These are phyloP conservation scores for Colletotrichum tamarilloi DNA, from an alignment of 2,329 filamentous ascomycete species.

Conservation along the genomic window DNA sequence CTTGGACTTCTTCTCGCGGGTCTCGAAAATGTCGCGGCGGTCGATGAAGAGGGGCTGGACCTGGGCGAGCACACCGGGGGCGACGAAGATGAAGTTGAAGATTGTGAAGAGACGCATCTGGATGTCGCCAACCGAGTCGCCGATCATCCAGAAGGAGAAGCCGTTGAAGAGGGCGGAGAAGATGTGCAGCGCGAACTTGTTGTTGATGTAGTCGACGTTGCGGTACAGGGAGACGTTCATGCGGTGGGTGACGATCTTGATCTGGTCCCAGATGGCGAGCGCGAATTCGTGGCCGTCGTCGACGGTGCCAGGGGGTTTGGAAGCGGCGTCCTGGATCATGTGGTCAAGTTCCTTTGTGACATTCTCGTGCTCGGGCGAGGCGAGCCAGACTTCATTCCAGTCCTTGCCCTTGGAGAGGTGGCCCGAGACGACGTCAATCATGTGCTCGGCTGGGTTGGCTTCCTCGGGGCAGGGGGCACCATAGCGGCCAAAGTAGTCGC, in stretches of 20 bases:
- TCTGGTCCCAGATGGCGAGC: conserved; percentile 71
- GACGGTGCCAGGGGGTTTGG: conserved; percentile 52
- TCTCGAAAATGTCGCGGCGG: conserved; percentile 67
- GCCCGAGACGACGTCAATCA: conserved; percentile 71
- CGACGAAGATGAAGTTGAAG: conserved; percentile 73
- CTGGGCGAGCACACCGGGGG: conserved; percentile 67
- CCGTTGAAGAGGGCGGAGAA: conserved; percentile 68
- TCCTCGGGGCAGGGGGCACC: conserved; percentile 71
- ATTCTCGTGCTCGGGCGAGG: conserved; percentile 68
- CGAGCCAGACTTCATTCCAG: conserved; percentile 78
- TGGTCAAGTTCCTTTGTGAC: conserved; percentile 71
- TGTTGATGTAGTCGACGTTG: conserved; percentile 74
- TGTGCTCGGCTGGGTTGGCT: conserved; percentile 81
- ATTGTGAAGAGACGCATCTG: conserved; percentile 68
- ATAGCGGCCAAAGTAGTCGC: conserved; percentile 73
- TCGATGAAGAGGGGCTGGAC: conserved; percentile 69
- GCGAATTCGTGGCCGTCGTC: conserved; percentile 77
- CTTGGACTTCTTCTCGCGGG: conserved; percentile 69
- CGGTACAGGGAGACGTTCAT: conserved; percentile 72
- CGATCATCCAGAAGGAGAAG: conserved; percentile 71
- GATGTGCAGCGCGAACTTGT: conserved; percentile 69
- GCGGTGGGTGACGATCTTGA: conserved; percentile 72
- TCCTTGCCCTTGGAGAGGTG: conserved; percentile 59
- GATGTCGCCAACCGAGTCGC: conserved; percentile 59
- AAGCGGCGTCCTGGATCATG: conserved; percentile 66